Conservation (phyloP, 2,329 filamentous ascomycete genomes). For the Talaromyces verruculosus region DNA sequence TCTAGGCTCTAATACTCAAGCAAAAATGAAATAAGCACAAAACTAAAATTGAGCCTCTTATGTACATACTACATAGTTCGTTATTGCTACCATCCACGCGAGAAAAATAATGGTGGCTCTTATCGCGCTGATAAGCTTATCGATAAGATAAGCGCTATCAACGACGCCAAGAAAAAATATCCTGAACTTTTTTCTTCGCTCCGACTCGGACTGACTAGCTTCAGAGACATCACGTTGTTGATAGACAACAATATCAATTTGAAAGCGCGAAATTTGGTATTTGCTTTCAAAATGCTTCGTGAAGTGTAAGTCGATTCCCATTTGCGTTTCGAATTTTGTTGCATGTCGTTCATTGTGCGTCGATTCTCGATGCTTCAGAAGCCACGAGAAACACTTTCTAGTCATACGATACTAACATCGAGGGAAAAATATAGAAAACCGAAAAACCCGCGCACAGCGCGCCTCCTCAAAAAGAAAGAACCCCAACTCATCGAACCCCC, state of each 20-base stretch:
- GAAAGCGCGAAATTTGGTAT: neutral
- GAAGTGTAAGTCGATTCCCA: slow-evolving; percentile 41
- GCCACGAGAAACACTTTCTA: neutral
- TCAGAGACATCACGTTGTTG: neutral
- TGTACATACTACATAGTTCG: too few species aligned
- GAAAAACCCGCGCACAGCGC: slow-evolving; percentile 85
- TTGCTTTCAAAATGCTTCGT: slow-evolving; percentile 38
- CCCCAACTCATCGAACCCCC: slow-evolving; percentile 87
- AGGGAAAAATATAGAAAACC: slow-evolving; percentile 66
- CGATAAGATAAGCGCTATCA: slow-evolving; percentile 17
- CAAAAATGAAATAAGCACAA: neutral
- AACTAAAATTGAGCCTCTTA: neutral
- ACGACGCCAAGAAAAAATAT: slow-evolving; percentile 16
- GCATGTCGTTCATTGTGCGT: neutral
- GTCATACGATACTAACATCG: neutral
- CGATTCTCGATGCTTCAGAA: neutral
- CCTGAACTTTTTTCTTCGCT: slow-evolving; percentile 14
- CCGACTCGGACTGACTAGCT: neutral
- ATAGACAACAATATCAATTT: neutral
- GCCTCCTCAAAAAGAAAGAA: slow-evolving; percentile 88
- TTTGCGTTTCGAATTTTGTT: neutral
- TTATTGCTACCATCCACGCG: neutral
- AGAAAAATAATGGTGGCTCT: neutral
- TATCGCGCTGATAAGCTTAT: slow-evolving; percentile 17
- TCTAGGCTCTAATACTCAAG: neutral